phyloP scores from a whole-genome alignment of 208 protist genomes.

The Trypanosoma avium region DNA sequence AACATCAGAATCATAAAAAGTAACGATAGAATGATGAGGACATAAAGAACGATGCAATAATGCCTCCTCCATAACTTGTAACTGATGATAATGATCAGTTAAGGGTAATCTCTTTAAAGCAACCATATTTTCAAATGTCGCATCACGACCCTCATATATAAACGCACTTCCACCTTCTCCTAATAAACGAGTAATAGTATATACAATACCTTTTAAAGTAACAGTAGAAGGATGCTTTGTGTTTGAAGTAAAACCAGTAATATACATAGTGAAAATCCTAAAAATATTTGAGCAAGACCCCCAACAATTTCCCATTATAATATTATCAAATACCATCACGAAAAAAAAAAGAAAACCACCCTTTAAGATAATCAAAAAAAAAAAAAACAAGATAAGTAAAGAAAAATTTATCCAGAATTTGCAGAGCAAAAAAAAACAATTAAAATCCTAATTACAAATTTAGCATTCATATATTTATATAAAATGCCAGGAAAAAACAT shows the following conservation, averaged over 20 bases:
- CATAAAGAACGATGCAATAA: slow-evolving; percentile 25
- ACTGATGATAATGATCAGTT: slow-evolving; percentile 11
- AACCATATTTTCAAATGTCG: slow-evolving; percentile 12
- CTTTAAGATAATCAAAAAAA: no score
- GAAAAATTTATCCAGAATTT: no score
- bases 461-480: no score
- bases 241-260: background rate
- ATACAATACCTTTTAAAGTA: slow-evolving; percentile 48
- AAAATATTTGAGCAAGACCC: no score
- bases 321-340: no score
- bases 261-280: no score
- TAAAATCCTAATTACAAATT: no score
- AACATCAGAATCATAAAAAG: slow-evolving; percentile 27
- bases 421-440: no score
- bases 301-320: no score
- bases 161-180: slow-evolving; percentile 60
- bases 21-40: slow-evolving; percentile 28
- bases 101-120: slow-evolving; percentile 28
- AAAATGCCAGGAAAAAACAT: no score
- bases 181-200: slow-evolving; percentile 42
- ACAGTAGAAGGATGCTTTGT: slow-evolving; percentile 27
- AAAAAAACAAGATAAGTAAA: no score
- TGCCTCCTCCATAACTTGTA: slow-evolving; percentile 11
- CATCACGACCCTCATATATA: slow-evolving; percentile 44
- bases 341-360: no score